Evolutionary conservation across 805 yeast species (phyloP), one percentile per base, ranked within the genome.

Genomic region (Zygosaccharomyces siamensis): DNA sequence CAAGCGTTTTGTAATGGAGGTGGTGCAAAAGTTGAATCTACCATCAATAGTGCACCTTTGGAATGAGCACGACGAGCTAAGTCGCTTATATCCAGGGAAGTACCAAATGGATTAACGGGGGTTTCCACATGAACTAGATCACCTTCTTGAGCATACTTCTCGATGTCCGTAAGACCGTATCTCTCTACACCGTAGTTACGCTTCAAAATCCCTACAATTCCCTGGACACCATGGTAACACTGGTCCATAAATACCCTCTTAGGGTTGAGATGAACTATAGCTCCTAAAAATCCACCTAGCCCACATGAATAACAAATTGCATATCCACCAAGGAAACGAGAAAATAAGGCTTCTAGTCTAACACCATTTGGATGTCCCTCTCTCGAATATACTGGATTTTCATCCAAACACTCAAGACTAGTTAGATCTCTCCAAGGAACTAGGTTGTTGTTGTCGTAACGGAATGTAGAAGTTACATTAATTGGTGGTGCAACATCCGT

Each of bases 21-120:
- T 18, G 97, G 96, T 7, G 96, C 97, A 68, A 92, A 87, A 0
- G 97, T 92, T 5, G 96, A 77, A 67, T 90, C 98, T 12, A 87
- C 81, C 23, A 81, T 60, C 11, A 90, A 68, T 21, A 72, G 58
- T 0, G 95, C 97, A 16, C 96, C 96, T 47, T 79, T 78, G 1
- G 74, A 70, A 62, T 88, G 96, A 0, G 96, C 96, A 51, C 74
- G 75, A 2, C 78, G 72, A 3, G 88, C 90, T 60, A 77, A 84
- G 43, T 76, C 66, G 36, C 69, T 66, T 48, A 90, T 77, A 63
- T 86, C 88, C 55, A 73, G 74, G 11, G 83, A 77, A 2, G 73
- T 69, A 1, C 96, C 95, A 45, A 74, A 79, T 14, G 97, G 97
- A 67, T 90, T 90, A 30, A 88, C 83, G 0, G 97, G 97, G 0